A percentile compares a stretch with the other conserved stretches of the same genome.
These are phyloP conservation scores for Apiospora phragmitis DNA, from an alignment of 2,329 filamentous ascomycete species.

Conservation along the genomic window DNA sequence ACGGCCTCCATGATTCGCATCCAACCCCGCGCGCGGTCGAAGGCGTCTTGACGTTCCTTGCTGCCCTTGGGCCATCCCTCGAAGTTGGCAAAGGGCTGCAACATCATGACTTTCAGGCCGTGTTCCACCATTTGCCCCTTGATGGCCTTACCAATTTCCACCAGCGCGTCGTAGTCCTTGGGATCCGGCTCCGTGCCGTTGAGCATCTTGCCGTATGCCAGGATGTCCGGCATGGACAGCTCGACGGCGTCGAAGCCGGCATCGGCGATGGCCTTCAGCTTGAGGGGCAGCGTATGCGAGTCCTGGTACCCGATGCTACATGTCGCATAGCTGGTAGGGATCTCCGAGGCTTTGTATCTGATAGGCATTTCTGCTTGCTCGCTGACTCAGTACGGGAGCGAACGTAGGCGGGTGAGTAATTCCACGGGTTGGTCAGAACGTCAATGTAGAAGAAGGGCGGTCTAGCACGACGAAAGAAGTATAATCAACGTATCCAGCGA, in stretches of 20 bases:
- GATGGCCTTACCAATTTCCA: conserved; percentile 54
- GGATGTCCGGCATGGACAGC: conserved; percentile 72
- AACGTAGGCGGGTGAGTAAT: not conserved
- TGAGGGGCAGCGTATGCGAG: conserved; percentile 55
- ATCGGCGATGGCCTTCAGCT: conserved; percentile 61
- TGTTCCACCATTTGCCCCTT: conserved; percentile 54
- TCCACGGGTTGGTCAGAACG: not conserved
- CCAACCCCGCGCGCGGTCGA: conserved; percentile 65
- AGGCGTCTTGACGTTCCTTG: conserved; percentile 60
- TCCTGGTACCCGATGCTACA: conserved; percentile 32
- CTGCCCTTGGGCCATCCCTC: conserved; percentile 69
- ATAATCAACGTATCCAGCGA: not conserved
- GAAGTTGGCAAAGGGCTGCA: conserved; percentile 77
- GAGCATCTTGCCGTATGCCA: conserved; percentile 56
- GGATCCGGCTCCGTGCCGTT: conserved; percentile 51
- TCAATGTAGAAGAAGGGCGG: not conserved
- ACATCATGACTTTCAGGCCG: conserved; percentile 63
- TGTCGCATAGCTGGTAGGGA: conserved; percentile 32
- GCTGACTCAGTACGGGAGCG: not conserved
- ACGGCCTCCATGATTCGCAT: conserved; percentile 69
- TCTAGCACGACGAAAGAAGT: not conserved
- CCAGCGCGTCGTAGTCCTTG: conserved; percentile 61
- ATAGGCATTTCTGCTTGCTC: conserved; percentile 25
- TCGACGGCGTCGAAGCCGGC: conserved; percentile 71
- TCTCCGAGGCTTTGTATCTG: conserved; percentile 19